These are phyloP conservation scores for Parachaetomium inaequale DNA, from an alignment of 495 filamentous ascomycete genomes.

Conservation along the genomic window DNA sequence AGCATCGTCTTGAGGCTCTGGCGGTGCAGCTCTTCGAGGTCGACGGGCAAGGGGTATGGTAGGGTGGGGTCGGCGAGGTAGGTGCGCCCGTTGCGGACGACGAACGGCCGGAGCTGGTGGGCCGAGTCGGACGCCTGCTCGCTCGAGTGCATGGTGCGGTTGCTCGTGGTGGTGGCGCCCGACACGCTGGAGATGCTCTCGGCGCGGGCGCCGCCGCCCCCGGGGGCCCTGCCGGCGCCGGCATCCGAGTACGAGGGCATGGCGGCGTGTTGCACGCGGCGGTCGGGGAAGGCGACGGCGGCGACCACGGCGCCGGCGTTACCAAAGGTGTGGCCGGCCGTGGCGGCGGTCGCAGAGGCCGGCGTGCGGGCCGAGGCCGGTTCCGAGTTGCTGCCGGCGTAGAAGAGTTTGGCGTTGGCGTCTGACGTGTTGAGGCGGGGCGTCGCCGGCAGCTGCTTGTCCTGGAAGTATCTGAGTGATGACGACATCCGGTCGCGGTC, in stretches of 20 bases:
- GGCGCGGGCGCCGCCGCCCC: constrained; percentile 29
- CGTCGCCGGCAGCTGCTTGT: constrained; percentile 38
- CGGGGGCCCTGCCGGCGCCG: constrained; percentile 22
- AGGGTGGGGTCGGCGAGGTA: constrained; percentile 74
- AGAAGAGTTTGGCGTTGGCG: constrained; percentile 25
- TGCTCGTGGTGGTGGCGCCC: constrained; percentile 34
- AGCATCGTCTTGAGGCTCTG: constrained; percentile 82
- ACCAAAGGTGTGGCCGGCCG: neutral
- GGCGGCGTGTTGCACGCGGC: constrained; percentile 33
- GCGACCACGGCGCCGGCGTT: constrained; percentile 7
- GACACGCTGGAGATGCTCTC: constrained; percentile 42
- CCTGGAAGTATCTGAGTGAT: constrained; percentile 29
- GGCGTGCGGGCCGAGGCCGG: constrained; percentile 31
- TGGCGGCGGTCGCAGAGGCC: constrained; percentile 19
- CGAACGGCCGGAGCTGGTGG: constrained; percentile 58
- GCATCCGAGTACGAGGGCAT: constrained; percentile 35
- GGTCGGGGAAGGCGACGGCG: constrained; percentile 25
- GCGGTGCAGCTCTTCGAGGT: constrained; percentile 80
- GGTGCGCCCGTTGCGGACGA: constrained; percentile 69
- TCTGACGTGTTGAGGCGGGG: constrained; percentile 36
- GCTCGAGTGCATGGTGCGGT: constrained; percentile 35
- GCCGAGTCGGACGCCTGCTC: constrained; percentile 28
- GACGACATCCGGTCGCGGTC: constrained; percentile 35
- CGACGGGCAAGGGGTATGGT: constrained; percentile 81
- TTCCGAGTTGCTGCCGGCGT: constrained; percentile 30